A percentile compares a stretch with the other conserved stretches of the same genome.
Evolutionary conservation across 306 rosid genomes (phyloP).

Genomic region (Acacia crassicarpa): DNA sequence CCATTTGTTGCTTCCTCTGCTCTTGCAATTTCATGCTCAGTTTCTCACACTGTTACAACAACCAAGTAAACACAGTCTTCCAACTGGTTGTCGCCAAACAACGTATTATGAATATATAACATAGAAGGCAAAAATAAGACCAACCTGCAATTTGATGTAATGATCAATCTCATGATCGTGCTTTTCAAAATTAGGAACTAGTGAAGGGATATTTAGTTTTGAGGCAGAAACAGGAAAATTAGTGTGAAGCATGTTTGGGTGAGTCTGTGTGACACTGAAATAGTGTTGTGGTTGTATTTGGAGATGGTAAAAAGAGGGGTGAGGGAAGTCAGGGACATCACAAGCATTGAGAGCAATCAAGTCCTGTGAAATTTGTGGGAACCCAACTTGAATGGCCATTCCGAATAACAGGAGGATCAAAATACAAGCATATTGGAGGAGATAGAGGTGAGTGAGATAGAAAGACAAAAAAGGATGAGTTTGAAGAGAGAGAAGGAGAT

Average conservation of each 20-base stretch:
- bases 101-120: neutral
- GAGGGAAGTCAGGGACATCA: neutral
- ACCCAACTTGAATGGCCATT: slow-evolving; percentile 58
- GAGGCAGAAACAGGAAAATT: neutral
- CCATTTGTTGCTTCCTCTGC: slow-evolving; percentile 50
- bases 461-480: neutral
- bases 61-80: neutral
- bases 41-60: slow-evolving; percentile 56
- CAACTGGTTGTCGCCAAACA: neutral
- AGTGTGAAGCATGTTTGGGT: neutral
- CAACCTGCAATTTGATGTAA: slow-evolving; percentile 57
- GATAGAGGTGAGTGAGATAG: neutral
- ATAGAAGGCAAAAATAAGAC: neutral
- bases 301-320: too few relatives aligned
- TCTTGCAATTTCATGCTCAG: slow-evolving; percentile 53
- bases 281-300: neutral
- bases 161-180: slow-evolving; percentile 50
- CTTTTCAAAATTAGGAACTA: slow-evolving; percentile 23
- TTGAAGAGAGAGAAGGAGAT: neutral
- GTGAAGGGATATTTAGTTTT: neutral
- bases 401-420: neutral
- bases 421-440: neutral
- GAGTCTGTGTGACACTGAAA: neutral
- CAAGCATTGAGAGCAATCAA: neutral
- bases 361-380: slow-evolving; percentile 6